These are phyloP conservation scores for Phytophthora sp. DNA, from an alignment of 352 stramenopile species.

Conservation along the genomic window DNA sequence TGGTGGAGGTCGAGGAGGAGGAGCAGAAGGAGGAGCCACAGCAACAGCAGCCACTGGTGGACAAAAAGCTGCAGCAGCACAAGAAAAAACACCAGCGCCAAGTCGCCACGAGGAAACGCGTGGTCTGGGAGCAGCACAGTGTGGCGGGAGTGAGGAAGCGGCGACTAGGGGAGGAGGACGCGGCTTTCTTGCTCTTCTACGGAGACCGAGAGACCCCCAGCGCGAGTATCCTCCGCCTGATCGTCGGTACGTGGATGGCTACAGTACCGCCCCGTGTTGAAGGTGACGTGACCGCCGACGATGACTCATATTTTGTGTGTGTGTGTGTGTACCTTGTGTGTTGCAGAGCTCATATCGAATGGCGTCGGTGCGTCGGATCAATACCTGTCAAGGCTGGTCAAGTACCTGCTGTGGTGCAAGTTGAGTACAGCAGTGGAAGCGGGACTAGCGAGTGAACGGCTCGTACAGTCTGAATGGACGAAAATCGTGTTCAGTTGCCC, in stretches of 20 bases:
- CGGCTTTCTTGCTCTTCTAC: constrained; percentile 75
- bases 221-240: constrained; percentile 50
- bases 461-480: constrained; percentile 75
- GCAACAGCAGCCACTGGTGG: background rate
- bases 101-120: constrained; percentile 5
- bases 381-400: constrained; percentile 42
- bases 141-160: constrained; percentile 27
- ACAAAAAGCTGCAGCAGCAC: constrained; percentile 15
- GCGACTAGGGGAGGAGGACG: constrained; percentile 65
- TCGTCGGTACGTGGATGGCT: constrained; percentile 56
- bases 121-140: constrained; percentile 16
- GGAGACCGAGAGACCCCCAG: constrained; percentile 55
- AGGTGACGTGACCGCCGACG: constrained; percentile 4
- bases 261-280: background rate
- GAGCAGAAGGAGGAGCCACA: constrained; percentile 34
- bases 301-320: constrained; percentile 7
- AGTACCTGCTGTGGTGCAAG: constrained; percentile 62
- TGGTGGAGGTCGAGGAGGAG: constrained; percentile 24
- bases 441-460: constrained; percentile 39
- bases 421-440: constrained; percentile 49
- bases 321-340: background rate
- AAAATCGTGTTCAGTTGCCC: constrained; percentile 76
- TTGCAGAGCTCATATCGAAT: constrained; percentile 57
- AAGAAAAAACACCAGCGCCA: constrained; percentile 19
- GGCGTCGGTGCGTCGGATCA: constrained; percentile 37